phyloP scores from a whole-genome alignment of 2,329 filamentous ascomycete species.

The Helicocarpus griseus region DNA sequence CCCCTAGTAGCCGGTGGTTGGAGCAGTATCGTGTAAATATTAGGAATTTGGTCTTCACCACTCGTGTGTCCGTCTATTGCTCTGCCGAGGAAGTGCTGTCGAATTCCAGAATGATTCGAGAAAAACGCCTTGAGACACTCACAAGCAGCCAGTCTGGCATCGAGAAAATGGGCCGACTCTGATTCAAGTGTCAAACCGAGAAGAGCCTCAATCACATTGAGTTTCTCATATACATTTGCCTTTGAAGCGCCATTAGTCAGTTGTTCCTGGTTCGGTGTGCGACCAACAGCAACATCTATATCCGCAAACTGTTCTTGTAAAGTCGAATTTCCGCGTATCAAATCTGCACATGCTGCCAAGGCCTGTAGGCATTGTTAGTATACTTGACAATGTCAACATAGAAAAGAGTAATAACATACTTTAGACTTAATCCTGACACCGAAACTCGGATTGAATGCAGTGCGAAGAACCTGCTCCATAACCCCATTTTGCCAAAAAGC shows the following conservation, averaged over 20 bases:
- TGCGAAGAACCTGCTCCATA: constrained; percentile 66
- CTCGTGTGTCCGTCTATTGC: constrained; percentile 80
- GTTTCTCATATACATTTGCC: constrained; percentile 46
- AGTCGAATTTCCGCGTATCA: constrained; percentile 69
- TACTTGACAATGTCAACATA: constrained; percentile 1
- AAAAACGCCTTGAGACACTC: constrained; percentile 93
- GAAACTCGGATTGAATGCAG: constrained; percentile 67
- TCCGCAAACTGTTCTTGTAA: constrained; percentile 87
- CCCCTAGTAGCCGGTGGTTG: constrained; percentile 52
- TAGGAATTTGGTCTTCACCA: constrained; percentile 71
- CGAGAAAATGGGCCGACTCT: constrained; percentile 57
- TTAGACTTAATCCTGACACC: constrained; percentile 73
- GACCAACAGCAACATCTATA: constrained; percentile 53
- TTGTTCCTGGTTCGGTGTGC: constrained; percentile 19
- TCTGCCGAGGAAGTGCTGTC: constrained; percentile 72
- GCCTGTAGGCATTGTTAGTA: constrained; percentile 44
- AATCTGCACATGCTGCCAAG: constrained; percentile 72
- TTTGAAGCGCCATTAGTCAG: constrained; percentile 26
- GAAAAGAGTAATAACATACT: constrained; percentile 35
- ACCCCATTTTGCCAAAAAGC: constrained; percentile 79
- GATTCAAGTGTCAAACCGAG: constrained; percentile 70
- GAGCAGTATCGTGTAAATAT: constrained; percentile 76
- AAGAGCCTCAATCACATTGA: constrained; percentile 90
- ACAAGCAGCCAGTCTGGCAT: constrained; percentile 74
- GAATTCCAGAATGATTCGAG: constrained; percentile 67